These are phyloP conservation scores for Boletellus deceptivus DNA, from an alignment of 1,284 basidiomycete genomes.

Conservation along the genomic window DNA sequence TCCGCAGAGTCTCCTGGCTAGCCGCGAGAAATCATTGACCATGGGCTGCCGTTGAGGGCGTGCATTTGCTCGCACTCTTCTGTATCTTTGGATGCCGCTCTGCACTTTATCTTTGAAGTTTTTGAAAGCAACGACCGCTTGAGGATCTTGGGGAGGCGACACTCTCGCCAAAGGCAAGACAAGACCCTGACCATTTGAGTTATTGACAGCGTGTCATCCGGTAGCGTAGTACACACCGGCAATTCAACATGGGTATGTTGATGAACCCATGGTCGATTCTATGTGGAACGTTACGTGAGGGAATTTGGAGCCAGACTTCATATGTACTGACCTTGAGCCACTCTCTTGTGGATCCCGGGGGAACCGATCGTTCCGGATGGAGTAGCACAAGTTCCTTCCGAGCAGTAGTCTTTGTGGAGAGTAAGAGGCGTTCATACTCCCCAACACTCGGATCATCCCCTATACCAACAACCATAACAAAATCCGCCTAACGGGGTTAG, in stretches of 20 bases:
- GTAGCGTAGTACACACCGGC: conserved; percentile 48
- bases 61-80: conserved; percentile 63
- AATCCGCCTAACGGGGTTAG: conserved; percentile 73
- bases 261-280: conserved; percentile 94
- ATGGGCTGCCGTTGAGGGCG: conserved; percentile 77
- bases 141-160: conserved; percentile 71
- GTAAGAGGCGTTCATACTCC: conserved; percentile 89
- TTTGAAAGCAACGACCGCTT: conserved; percentile 86
- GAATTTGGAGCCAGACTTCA: background rate
- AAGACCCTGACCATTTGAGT: conserved; percentile 47
- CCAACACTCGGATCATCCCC: conserved; percentile 88
- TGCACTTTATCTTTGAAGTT: conserved; percentile 92
- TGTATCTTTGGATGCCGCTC: conserved; percentile 84
- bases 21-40: conserved; percentile 88
- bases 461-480: conserved; percentile 93
- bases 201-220: background rate
- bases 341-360: conserved; percentile 89
- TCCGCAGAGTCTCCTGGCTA: conserved; percentile 90
- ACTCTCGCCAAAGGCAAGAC: conserved; percentile 64
- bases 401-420: conserved; percentile 96
- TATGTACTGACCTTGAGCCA: conserved; percentile 83
- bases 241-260: conserved; percentile 91
- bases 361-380: conserved; percentile 88
- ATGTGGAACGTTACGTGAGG: conserved; percentile 7
- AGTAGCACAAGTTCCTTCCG: conserved; percentile 94